Base-by-base conservation (phyloP, 768 basidiomycete genomes). In the Lanmaoa pseudosensibilis region DNA sequence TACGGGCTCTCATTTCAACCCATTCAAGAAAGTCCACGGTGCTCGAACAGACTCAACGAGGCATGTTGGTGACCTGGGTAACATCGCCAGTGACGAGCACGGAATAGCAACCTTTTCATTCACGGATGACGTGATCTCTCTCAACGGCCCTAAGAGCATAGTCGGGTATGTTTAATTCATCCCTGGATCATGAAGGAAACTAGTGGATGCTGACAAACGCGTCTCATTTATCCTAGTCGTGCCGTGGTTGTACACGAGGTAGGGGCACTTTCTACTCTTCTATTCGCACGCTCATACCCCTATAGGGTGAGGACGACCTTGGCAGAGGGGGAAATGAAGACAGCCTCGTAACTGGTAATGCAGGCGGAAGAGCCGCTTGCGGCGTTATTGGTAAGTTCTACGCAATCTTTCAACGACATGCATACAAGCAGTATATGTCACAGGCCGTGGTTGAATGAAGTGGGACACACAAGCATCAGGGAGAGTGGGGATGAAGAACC, bases 1-100 rank as follows among this genome's bases (percentile, higher is more conserved):
- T 19, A 80, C 90, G 34, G 88, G 89, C 2, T 61, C 84, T 34
- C 91, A 93, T 72, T 93, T 84, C 78, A 92, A 93, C 74, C 89
- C 89, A 0, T 80, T 78, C 71, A 76, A 72, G 19, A 77, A 79
- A 55, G 80, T 73, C 11, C 92, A 93, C 61, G 90, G 90, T 54
- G 86, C 80, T 4, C 87, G 80, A 11, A 68, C 71, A 10, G 81
- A 83, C 62, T 55, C 61, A 5, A 69, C 68, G 51, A 77, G 90
- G 55, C 91, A 92, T 69, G 83, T 88, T 30, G 91, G 91, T 1
- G 87, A 89, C 62, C 67, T 89, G 58, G 91, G 91, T 6, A 92
- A 93, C 66, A 82, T 93, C 66, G 62, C 80, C 64, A 79, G 82
- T 46, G 81, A 93, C 66, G 72, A 69, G 19, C 61, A 72, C 34